A percentile compares a stretch with the other conserved stretches of the same genome.
Evolutionary conservation across 1,139 yeast species (phyloP).

Genomic region (Hyphopichia burtonii): DNA sequence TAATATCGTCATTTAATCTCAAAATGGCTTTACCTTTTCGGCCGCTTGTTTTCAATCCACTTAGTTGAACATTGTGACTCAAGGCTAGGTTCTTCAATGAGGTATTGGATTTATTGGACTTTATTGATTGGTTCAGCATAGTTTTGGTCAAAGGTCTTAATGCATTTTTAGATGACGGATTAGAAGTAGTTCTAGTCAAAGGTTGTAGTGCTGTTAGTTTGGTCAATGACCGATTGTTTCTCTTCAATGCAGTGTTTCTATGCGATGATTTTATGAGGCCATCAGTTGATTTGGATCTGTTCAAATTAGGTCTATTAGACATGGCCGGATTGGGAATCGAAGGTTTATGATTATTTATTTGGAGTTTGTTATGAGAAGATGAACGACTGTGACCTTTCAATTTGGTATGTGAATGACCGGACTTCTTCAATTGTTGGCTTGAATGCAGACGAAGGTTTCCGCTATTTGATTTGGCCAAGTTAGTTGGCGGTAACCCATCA

Average conservation of each 20-base stretch:
- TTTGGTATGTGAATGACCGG: background rate
- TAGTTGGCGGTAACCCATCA: background rate
- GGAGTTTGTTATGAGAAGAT: constrained; percentile 31
- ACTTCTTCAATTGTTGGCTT: background rate
- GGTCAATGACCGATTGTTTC: constrained; percentile 39
- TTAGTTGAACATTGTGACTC: constrained; percentile 5
- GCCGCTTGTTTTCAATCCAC: constrained; percentile 40
- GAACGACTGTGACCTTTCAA: constrained; percentile 29
- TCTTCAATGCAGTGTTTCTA: constrained; percentile 24
- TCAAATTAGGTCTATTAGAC: constrained; percentile 30
- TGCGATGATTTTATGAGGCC: constrained; percentile 28
- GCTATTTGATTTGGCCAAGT: background rate
- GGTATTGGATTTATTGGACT: constrained; percentile 32
- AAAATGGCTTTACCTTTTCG: constrained; percentile 43
- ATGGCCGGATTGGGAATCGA: constrained; percentile 11
- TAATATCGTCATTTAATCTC: constrained; percentile 31
- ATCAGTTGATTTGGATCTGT: constrained; percentile 45
- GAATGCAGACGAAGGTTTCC: background rate
- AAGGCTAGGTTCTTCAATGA: constrained; percentile 33
- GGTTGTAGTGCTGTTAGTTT: constrained; percentile 40
- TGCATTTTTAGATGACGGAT: constrained; percentile 20
- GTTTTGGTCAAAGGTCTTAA: constrained; percentile 44
- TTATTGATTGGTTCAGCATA: constrained; percentile 28
- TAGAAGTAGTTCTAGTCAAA: constrained; percentile 37
- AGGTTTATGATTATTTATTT: constrained; percentile 13